phyloP scores from a whole-genome alignment of 1,139 yeast genomes.

The Eremothecium cymbalariae region DNA sequence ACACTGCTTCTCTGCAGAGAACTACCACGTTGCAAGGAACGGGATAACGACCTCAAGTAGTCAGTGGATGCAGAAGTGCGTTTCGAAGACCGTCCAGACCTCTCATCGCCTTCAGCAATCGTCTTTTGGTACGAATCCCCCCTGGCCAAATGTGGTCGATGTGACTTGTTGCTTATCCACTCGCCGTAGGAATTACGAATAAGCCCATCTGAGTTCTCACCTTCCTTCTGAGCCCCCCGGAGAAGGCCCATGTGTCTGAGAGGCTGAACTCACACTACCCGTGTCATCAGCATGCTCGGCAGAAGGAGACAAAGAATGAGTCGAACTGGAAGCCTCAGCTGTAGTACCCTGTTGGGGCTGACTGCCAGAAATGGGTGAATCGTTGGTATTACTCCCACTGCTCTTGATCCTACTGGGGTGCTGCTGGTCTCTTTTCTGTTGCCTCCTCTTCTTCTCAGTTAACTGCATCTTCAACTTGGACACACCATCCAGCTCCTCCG shows the following conservation, averaged over 20 bases:
- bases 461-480: slow-evolving; percentile 15
- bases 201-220: slow-evolving; percentile 6
- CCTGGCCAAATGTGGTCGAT: slow-evolving; percentile 28
- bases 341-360: too few relatives aligned
- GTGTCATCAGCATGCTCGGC: slow-evolving; percentile 24
- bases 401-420: background rate
- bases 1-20: slow-evolving; percentile 4
- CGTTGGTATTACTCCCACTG: slow-evolving; percentile 4
- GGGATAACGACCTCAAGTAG: slow-evolving; percentile 26
- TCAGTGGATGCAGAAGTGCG: slow-evolving; percentile 19
- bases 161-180: slow-evolving; percentile 19
- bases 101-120: slow-evolving; percentile 10
- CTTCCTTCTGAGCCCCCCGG: slow-evolving; percentile 2
- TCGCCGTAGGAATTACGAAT: slow-evolving; percentile 29
- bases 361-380: slow-evolving; percentile 10
- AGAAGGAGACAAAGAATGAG: slow-evolving; percentile 20
- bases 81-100: slow-evolving; percentile 18
- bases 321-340: slow-evolving; percentile 16
- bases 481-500: slow-evolving; percentile 16
- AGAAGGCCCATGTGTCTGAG: too few relatives aligned
- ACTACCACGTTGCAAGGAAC: slow-evolving; percentile 20
- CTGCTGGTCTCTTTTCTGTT: slow-evolving; percentile 4
- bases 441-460: slow-evolving; percentile 12
- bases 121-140: slow-evolving; percentile 29
- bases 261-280: slow-evolving; percentile 11